A percentile compares a stretch with the other conserved stretches of the same genome.
phyloP scores from a whole-genome alignment of 2,329 filamentous ascomycete genomes.

The Emmonsiellopsis sp. region DNA sequence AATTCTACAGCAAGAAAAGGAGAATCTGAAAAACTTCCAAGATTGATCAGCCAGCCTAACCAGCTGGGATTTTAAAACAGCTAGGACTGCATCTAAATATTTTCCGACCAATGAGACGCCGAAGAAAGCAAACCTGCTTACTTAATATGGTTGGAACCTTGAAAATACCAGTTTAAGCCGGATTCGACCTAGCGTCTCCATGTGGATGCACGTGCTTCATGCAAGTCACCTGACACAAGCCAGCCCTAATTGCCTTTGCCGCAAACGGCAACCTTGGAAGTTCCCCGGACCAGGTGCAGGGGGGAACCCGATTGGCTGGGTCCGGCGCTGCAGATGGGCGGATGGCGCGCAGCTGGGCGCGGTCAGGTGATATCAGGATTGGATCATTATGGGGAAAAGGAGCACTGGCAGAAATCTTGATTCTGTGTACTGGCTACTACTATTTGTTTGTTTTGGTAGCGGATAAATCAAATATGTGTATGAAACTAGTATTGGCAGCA shows the following conservation, averaged over 20 bases:
- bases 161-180: neutral
- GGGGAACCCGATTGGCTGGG: neutral
- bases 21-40: too few species aligned
- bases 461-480: too few species aligned
- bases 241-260: neutral
- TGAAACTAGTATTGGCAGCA: too few species aligned
- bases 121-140: too few species aligned
- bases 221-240: neutral
- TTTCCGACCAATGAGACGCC: too few species aligned
- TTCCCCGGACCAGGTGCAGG: neutral
- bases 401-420: neutral
- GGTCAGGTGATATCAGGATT: constrained; percentile 1
- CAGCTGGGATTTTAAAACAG: too few species aligned
- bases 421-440: neutral
- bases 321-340: neutral
- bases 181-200: neutral
- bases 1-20: too few species aligned
- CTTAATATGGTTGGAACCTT: too few species aligned
- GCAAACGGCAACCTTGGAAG: neutral
- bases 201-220: too few species aligned
- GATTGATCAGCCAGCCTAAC: too few species aligned
- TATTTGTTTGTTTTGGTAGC: too few species aligned
- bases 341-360: neutral
- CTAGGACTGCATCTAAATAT: too few species aligned
- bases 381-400: neutral